A percentile compares a stretch with the other conserved stretches of the same genome.
Evolutionary conservation across 2,329 filamentous ascomycete genomes (phyloP).

Genomic region (Rhinocladiella mackenziei): DNA sequence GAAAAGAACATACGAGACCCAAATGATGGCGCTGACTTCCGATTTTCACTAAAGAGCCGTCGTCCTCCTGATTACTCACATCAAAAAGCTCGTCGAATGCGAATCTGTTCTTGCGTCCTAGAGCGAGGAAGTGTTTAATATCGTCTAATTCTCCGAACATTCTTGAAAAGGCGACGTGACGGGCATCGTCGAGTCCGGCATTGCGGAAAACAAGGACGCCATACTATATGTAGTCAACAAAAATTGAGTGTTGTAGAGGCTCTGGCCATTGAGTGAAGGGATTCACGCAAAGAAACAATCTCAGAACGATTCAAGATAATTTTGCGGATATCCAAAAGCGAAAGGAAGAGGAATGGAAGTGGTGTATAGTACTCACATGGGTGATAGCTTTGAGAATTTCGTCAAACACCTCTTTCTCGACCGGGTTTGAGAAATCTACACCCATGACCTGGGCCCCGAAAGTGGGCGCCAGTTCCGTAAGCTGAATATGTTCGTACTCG

Average conservation of each 20-base stretch:
- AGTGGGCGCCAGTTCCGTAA: conserved; percentile 37
- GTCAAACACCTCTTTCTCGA: conserved; percentile 35
- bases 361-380: conserved; percentile 33
- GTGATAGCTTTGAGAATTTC: conserved; percentile 37
- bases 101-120: conserved; percentile 48
- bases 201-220: conserved; percentile 52
- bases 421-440: conserved; percentile 36
- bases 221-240: conserved; percentile 47
- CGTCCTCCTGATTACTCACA: conserved; percentile 52
- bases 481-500: conserved; percentile 31
- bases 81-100: conserved; percentile 54
- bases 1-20: conserved; percentile 41
- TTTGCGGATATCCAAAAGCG: no score
- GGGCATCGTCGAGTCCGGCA: conserved; percentile 49
- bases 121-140: conserved; percentile 47
- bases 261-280: no score
- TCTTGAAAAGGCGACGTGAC: conserved; percentile 50
- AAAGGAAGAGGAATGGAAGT: no score
- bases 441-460: conserved; percentile 40
- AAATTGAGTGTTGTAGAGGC: no score
- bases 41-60: conserved; percentile 44
- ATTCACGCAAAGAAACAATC: no score
- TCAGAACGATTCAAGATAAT: no score
- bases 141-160: conserved; percentile 56
- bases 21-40: conserved; percentile 41